A percentile compares a stretch with the other conserved stretches of the same genome.
Conservation (phyloP, 805 yeast species). For the Candida silvicultrix region DNA sequence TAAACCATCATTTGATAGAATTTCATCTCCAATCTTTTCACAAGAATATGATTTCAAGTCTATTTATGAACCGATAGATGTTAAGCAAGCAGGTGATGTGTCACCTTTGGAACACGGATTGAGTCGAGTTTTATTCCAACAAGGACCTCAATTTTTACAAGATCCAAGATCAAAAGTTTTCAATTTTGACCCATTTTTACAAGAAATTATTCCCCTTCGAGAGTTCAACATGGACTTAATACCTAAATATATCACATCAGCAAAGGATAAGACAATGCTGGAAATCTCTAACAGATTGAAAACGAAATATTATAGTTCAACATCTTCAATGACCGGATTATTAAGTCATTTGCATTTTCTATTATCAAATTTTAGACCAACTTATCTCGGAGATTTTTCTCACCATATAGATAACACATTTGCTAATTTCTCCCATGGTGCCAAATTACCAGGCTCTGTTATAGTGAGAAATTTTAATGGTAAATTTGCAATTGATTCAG, state of each 20-base stretch:
- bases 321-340: slow-evolving; percentile 80
- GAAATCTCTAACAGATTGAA: slow-evolving; percentile 34
- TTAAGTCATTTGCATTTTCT: slow-evolving; percentile 70
- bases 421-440: slow-evolving; percentile 35
- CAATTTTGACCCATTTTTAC: slow-evolving; percentile 60
- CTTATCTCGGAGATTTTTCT: slow-evolving; percentile 39
- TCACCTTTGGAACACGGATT: slow-evolving; percentile 63
- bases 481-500: slow-evolving; percentile 61
- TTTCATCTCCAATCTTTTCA: not conserved
- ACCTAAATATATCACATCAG: slow-evolving; percentile 56
- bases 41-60: not conserved
- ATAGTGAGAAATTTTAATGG: slow-evolving; percentile 42
- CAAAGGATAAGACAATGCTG: slow-evolving; percentile 52
- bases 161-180: slow-evolving; percentile 73
- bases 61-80: slow-evolving; percentile 7
- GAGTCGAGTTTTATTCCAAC: slow-evolving; percentile 69
- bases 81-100: slow-evolving; percentile 9
- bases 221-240: slow-evolving; percentile 60
- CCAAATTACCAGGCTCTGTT: slow-evolving; percentile 47
- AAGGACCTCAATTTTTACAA: slow-evolving; percentile 70
- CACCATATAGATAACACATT: slow-evolving; percentile 33
- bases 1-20: not conserved
- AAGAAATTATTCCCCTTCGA: slow-evolving; percentile 51
- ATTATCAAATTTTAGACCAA: slow-evolving; percentile 54
- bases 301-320: slow-evolving; percentile 59